Base-by-base conservation (phyloP, 2,329 filamentous ascomycete genomes). In the Cordyceps tenuipes region DNA sequence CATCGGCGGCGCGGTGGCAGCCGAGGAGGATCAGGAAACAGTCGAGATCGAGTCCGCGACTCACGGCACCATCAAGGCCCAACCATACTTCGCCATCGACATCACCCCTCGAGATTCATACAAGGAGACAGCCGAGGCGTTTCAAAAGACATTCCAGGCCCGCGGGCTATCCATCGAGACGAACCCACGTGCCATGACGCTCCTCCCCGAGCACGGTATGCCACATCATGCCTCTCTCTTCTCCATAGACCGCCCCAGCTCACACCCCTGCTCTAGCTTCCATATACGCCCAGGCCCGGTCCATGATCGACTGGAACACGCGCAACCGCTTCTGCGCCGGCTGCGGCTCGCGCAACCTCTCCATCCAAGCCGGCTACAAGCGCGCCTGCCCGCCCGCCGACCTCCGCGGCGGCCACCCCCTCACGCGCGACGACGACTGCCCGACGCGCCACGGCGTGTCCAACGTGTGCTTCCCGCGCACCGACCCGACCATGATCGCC, bases 401-500 rank as follows among this genome's bases (percentile, higher is more conserved):
- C 70, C 73, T 80, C 23, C 70, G 73, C 48, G 78, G 78, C 23
- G 76, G 75, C 31, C 15, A 73, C 80, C 9, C 72, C 72, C 29
- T 82, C 47, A 47, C 46, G 21, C 85, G 91, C 9, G 81, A 80
- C 9, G 81, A 80, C 1, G 81, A 87, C 19, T 99, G 94, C 73
- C 86, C 84, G 8, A 95, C 92, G 0, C 84, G 94, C 58, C 88
- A 85, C 44, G 91, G 90, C 29, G 77, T 99, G 50, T 96, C 91
- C 36, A 99, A 99, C 74, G 80, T 97, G 57, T 88, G 82, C 69
- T 97, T 97, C 79, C 93, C 93, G 3, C 85, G 92, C 55, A 97
- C 93, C 2, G 92, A 97, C 68, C 91, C 92, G 1, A 96, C 91
- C 31, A 91, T 97, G 71, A 99, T 99, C 75, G 92, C 95, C 76